Percentiles rank a stretch among this genome's conserved stretches.
These are phyloP conservation scores for Cryptococcus depauperatus DNA, from an alignment of 1,284 basidiomycete genomes.

Conservation along the genomic window DNA sequence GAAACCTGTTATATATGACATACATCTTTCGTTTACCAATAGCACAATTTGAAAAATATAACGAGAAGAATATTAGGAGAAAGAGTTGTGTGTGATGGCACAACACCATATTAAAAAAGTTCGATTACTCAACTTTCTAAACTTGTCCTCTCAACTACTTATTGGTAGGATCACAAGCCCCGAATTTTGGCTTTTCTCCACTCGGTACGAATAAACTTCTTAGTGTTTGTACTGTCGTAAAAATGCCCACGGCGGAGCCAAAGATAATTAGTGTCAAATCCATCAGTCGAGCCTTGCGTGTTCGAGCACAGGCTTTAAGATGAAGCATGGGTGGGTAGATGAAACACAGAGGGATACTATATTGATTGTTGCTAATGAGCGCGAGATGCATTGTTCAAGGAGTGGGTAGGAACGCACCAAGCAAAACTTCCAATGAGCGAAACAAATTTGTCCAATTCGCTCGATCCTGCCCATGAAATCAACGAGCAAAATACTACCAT, in stretches of 20 bases:
- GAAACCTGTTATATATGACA: too few relatives aligned
- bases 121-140: too few relatives aligned
- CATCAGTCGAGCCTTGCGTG: slow-evolving; percentile 57
- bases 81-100: too few relatives aligned
- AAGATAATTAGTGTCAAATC: slow-evolving; percentile 78
- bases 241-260: slow-evolving; percentile 70
- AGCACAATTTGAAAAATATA: too few relatives aligned
- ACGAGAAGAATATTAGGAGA: too few relatives aligned
- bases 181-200: slow-evolving; percentile 24
- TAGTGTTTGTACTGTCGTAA: slow-evolving; percentile 53
- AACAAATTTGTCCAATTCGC: slow-evolving; percentile 94
- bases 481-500: slow-evolving; percentile 68
- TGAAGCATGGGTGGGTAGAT: slow-evolving; percentile 92
- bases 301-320: slow-evolving; percentile 75
- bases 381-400: neutral
- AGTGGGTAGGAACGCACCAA: slow-evolving; percentile 56
- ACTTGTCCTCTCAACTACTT: too few relatives aligned
- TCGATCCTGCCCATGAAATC: slow-evolving; percentile 76
- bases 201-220: slow-evolving; percentile 33
- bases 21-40: too few relatives aligned
- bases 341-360: slow-evolving; percentile 83
- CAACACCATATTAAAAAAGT: too few relatives aligned
- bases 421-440: slow-evolving; percentile 88
- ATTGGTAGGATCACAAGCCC: too few relatives aligned
- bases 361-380: slow-evolving; percentile 1